These are phyloP conservation scores for Aurinia saxatilis DNA, from an alignment of 345 rosid genomes.

Conservation along the genomic window DNA sequence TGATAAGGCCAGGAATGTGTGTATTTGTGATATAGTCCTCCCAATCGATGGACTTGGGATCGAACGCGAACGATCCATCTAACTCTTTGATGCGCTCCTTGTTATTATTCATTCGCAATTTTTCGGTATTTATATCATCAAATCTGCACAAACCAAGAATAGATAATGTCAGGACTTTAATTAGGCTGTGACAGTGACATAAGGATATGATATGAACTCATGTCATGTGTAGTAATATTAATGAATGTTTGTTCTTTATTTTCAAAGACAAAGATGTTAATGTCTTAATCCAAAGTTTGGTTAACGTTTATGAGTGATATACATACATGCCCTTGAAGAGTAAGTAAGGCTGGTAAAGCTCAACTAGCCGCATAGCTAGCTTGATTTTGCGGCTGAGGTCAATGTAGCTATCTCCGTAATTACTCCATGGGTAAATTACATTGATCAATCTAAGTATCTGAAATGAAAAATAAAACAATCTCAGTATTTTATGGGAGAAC, in stretches of 20 bases:
- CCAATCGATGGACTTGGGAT: slow-evolving; percentile 62
- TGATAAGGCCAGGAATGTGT: slow-evolving; percentile 65
- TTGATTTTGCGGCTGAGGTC: slow-evolving; percentile 30
- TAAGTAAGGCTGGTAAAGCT: slow-evolving; percentile 77
- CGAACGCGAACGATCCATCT: slow-evolving; percentile 42
- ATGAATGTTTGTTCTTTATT: neutral
- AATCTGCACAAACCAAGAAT: slow-evolving; percentile 36
- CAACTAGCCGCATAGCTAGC: slow-evolving; percentile 61
- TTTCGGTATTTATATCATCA: slow-evolving; percentile 61
- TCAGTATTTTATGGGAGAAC: no score
- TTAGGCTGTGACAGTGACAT: neutral
- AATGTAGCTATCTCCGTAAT: slow-evolving; percentile 22
- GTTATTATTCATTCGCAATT: slow-evolving; percentile 35
- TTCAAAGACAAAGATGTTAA: neutral
- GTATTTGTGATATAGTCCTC: slow-evolving; percentile 45
- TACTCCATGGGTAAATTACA: slow-evolving; percentile 29
- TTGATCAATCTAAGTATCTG: slow-evolving; percentile 26
- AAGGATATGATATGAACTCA: neutral
- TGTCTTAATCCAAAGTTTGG: neutral
- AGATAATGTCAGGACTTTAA: neutral
- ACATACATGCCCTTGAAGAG: slow-evolving; percentile 87
- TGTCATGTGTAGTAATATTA: neutral
- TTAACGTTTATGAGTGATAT: neutral
- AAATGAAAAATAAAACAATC: neutral
- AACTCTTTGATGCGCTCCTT: slow-evolving; percentile 33